phyloP scores from a whole-genome alignment of 225 moss, liverwort and hornwort genomes.

The Sphagnum contortum region DNA sequence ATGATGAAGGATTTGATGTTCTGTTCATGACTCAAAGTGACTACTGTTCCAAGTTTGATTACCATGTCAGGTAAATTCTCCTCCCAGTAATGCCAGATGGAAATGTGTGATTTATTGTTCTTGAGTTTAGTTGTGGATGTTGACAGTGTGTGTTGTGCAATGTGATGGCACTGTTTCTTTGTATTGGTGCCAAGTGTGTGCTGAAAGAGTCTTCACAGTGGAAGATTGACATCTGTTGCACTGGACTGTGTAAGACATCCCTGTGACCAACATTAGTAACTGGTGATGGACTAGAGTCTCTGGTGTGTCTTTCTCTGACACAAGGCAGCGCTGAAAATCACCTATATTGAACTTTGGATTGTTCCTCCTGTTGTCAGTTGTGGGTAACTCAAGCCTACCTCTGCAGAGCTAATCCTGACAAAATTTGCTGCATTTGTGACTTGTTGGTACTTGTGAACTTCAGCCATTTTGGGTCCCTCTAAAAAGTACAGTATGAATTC shows the following conservation, averaged over 20 bases:
- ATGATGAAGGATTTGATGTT: constrained; percentile 66
- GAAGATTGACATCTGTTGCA: too few relatives aligned
- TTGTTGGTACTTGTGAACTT: constrained; percentile 2
- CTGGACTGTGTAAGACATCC: too few relatives aligned
- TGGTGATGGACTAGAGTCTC: constrained; percentile 33
- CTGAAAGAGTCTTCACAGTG: too few relatives aligned
- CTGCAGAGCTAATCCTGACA: constrained; percentile 21
- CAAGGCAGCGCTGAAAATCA: constrained; percentile 80
- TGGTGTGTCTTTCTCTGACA: constrained; percentile 40
- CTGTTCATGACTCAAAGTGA: constrained; percentile 74
- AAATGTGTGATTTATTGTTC: too few relatives aligned
- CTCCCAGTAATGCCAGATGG: too few relatives aligned
- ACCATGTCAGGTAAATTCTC: constrained; percentile 65
- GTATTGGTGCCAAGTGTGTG: too few relatives aligned
- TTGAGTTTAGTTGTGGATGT: too few relatives aligned
- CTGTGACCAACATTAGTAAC: too few relatives aligned
- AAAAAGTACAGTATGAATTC: background rate
- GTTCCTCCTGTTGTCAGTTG: constrained; percentile 8
- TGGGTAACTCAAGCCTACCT: constrained; percentile 27
- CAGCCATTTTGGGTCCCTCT: constrained; percentile 2
- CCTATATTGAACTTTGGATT: constrained; percentile 30
- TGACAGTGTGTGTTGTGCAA: too few relatives aligned
- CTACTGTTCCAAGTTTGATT: constrained; percentile 74
- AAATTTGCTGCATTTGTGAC: background rate
- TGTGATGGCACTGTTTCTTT: too few relatives aligned